Percentiles rank a stretch among this genome's conserved stretches.
phyloP scores from a whole-genome alignment of 2,329 filamentous ascomycete genomes.

The Aspergillus candidus region DNA sequence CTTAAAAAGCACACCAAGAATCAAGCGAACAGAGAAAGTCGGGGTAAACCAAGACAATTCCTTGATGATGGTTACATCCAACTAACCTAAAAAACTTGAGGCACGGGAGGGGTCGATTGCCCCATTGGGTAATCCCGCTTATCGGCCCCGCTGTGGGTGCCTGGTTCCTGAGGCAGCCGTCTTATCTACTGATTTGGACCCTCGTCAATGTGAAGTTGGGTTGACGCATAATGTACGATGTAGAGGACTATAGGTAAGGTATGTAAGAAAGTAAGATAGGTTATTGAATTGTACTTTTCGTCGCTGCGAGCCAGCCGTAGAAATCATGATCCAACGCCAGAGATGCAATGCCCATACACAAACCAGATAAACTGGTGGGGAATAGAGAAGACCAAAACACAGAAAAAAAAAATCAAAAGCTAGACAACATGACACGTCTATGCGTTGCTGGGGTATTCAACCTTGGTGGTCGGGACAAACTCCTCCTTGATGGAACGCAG shows the following conservation, averaged over 20 bases:
- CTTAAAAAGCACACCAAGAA: slow-evolving; percentile 4
- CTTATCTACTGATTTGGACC: background rate
- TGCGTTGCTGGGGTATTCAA: slow-evolving; percentile 68
- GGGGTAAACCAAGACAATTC: slow-evolving; percentile 12
- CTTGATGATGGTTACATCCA: slow-evolving; percentile 10
- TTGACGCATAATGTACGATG: too few relatives aligned
- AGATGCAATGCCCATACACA: too few relatives aligned
- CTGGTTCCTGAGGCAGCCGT: slow-evolving; percentile 16
- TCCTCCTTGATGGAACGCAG: slow-evolving; percentile 68
- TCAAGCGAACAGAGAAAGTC: slow-evolving; percentile 3
- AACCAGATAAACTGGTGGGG: too few relatives aligned
- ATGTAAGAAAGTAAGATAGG: too few relatives aligned
- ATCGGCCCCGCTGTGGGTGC: slow-evolving; percentile 20
- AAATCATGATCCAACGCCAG: too few relatives aligned
- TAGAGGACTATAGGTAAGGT: too few relatives aligned
- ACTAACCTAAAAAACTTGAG: slow-evolving; percentile 1
- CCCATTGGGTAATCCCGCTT: slow-evolving; percentile 20
- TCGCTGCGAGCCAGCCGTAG: too few relatives aligned
- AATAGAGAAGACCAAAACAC: slow-evolving; percentile 15
- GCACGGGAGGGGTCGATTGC: slow-evolving; percentile 12
- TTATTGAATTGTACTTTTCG: too few relatives aligned
- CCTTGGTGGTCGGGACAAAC: slow-evolving; percentile 57
- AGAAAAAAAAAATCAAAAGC: slow-evolving; percentile 5
- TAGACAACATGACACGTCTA: slow-evolving; percentile 26
- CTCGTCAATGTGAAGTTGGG: too few relatives aligned